Evolutionary conservation across 1,284 basidiomycete species (phyloP).

Genomic region (Cystobasidium slooffiae): DNA sequence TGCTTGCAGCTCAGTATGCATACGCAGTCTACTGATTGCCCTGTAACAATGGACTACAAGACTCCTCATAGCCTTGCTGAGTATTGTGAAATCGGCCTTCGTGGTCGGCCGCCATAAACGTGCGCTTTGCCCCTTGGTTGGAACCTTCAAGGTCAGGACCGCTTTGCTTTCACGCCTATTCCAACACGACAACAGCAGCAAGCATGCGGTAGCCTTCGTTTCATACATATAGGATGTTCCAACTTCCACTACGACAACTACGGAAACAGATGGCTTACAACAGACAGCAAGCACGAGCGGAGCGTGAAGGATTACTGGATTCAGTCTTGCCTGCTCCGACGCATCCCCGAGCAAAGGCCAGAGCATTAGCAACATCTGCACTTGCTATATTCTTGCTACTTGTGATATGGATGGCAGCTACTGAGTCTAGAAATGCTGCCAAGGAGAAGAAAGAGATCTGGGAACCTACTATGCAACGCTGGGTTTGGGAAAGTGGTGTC

Average conservation of each 20-base stretch:
- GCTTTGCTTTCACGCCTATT: not conserved
- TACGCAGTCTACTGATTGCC: not conserved
- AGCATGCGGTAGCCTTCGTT: not conserved
- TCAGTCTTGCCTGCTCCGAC: constrained; percentile 37
- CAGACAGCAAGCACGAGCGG: constrained; percentile 4
- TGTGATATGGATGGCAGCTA: constrained; percentile 27
- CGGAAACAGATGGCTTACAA: constrained; percentile 22
- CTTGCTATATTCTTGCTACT: constrained; percentile 37
- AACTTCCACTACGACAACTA: not conserved
- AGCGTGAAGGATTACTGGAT: constrained; percentile 35
- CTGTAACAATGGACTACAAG: too few species aligned
- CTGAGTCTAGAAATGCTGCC: not conserved
- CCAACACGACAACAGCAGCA: not conserved
- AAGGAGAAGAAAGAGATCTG: not conserved
- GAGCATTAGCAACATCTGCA: constrained; percentile 21
- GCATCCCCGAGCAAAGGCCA: constrained; percentile 32
- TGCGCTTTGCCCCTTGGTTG: constrained; percentile 4
- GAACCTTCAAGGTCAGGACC: constrained; percentile 8
- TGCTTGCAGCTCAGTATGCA: not conserved
- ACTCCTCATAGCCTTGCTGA: too few species aligned
- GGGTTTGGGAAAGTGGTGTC: constrained; percentile 23
- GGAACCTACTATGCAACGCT: constrained; percentile 14
- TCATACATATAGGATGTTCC: not conserved
- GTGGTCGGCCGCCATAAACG: constrained; percentile 4
- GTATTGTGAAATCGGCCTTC: too few species aligned